Percentiles rank a stretch among this genome's conserved stretches.
Evolutionary conservation across 2,329 filamentous ascomycete species (phyloP).

Genomic region (Colletotrichum euphorbiae): DNA sequence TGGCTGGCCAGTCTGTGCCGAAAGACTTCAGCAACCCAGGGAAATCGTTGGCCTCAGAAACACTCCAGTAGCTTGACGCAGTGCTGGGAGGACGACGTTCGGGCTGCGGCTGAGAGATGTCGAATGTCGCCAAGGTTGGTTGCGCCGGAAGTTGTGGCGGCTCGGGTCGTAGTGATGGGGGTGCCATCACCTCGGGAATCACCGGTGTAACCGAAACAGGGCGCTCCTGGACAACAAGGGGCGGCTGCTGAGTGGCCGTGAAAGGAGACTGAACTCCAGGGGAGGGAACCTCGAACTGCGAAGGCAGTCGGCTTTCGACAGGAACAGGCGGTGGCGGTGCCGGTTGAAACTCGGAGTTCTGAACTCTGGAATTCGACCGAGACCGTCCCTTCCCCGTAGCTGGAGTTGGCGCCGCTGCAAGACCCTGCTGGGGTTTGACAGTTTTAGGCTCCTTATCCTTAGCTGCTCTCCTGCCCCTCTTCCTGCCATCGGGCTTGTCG

Average conservation of each 20-base stretch:
- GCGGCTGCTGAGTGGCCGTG: conserved; percentile 45
- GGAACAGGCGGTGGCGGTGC: conserved; percentile 52
- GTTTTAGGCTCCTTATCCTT: conserved; percentile 58
- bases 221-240: conserved; percentile 48
- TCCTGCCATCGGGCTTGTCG: conserved; percentile 54
- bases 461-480: conserved; percentile 54
- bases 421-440: conserved; percentile 49
- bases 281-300: conserved; percentile 58
- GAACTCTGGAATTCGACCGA: conserved; percentile 65
- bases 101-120: conserved; percentile 56
- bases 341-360: conserved; percentile 55
- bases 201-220: conserved; percentile 50
- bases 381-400: conserved; percentile 60
- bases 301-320: conserved; percentile 55
- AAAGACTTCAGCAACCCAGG: conserved; percentile 77
- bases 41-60: conserved; percentile 83
- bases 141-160: conserved; percentile 60
- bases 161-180: conserved; percentile 67
- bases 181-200: conserved; percentile 66
- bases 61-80: conserved; percentile 88
- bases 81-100: conserved; percentile 67
- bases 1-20: conserved; percentile 81
- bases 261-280: conserved; percentile 58
- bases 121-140: conserved; percentile 63
- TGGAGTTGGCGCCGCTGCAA: conserved; percentile 59